Base-by-base conservation (phyloP, 768 basidiomycete genomes). In the Russula sp. region DNA sequence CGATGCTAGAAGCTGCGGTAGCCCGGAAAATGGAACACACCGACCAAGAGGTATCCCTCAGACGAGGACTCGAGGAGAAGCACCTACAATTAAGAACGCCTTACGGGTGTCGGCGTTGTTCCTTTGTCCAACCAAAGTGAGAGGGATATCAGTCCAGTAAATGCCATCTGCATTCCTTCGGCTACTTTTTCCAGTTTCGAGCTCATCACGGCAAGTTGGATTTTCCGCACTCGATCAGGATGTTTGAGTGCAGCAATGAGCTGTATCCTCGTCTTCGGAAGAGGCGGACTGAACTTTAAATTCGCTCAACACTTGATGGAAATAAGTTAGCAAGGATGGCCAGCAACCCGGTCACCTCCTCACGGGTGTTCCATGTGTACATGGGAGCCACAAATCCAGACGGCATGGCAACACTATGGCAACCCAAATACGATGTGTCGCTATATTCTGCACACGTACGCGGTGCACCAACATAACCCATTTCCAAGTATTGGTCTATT, bases 381-480 rank as follows among this genome's bases (percentile, higher is more conserved):
- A 55, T 11, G 26, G 26, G 10, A 62, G 32, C 8, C 53, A 46
- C 32, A 62, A 24, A 9, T 62, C 61, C 14, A 55, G 61, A 28
- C 53, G 44, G 26, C 11, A n/a, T n/a, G n/a, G n/a, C n/a, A n/a
- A n/a, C n/a, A n/a, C n/a, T n/a, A 24, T 7, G 61, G 44, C n/a
- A 53, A 62, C 14, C 1, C 30, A 36, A 55, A 36, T 28, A 62
- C 46, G 18, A 62, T 24, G 1, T 48, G 18, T 30, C 53, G 44
- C 61, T 53, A 62, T 6, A 24, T 62, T 26, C 34, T 22, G 61
- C 44, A 62, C 6, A 62, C 53, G n/a, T n/a, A n/a, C n/a, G n/a
- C n/a, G n/a, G 4, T 55, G 53, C 13, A 48, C 44, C 3, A 62
- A 44, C 11, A 3, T 34, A 10, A 26, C 20, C 61, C 61, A 62